Evolutionary conservation across 805 yeast species (phyloP).

Genomic region (Wickerhamiella dianesei): DNA sequence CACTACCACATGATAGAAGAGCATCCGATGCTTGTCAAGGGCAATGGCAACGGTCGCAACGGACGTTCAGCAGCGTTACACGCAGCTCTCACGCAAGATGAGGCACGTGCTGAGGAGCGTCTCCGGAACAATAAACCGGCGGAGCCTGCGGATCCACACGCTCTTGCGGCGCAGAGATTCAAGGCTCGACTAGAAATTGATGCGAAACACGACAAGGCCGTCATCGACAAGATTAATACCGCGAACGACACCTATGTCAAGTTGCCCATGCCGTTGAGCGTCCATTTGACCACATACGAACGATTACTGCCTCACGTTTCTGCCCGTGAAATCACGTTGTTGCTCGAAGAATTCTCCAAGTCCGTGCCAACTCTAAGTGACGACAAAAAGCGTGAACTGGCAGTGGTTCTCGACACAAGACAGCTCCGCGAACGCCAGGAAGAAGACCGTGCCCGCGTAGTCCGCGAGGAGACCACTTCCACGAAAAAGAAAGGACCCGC

Average conservation of each 20-base stretch:
- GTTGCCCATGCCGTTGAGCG: slow-evolving; percentile 15
- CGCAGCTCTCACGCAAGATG: neutral
- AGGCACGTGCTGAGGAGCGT: neutral
- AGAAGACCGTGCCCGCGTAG: slow-evolving; percentile 24
- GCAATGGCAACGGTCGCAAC: slow-evolving; percentile 15
- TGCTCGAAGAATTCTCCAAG: slow-evolving; percentile 11
- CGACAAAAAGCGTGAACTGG: slow-evolving; percentile 3
- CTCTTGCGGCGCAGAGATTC: slow-evolving; percentile 6
- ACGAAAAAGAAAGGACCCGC: neutral
- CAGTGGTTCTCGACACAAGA: slow-evolving; percentile 5
- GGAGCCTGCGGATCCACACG: neutral
- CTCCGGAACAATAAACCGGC: neutral
- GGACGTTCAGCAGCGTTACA: slow-evolving; percentile 6
- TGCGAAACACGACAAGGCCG: slow-evolving; percentile 24
- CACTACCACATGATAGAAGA: slow-evolving; percentile 78
- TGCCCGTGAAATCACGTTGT: slow-evolving; percentile 14
- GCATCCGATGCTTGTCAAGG: slow-evolving; percentile 50
- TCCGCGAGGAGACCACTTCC: neutral
- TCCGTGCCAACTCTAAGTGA: neutral
- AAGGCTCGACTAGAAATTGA: slow-evolving; percentile 18
- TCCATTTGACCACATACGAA: slow-evolving; percentile 17
- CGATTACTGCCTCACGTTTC: slow-evolving; percentile 9
- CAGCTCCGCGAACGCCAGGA: slow-evolving; percentile 28
- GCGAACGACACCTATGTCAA: slow-evolving; percentile 15
- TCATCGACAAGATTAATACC: slow-evolving; percentile 14